Percentiles rank a stretch among this genome's conserved stretches.
Evolutionary conservation across 2,329 filamentous ascomycete species (phyloP).

Genomic region (Phyllachora maydis): DNA sequence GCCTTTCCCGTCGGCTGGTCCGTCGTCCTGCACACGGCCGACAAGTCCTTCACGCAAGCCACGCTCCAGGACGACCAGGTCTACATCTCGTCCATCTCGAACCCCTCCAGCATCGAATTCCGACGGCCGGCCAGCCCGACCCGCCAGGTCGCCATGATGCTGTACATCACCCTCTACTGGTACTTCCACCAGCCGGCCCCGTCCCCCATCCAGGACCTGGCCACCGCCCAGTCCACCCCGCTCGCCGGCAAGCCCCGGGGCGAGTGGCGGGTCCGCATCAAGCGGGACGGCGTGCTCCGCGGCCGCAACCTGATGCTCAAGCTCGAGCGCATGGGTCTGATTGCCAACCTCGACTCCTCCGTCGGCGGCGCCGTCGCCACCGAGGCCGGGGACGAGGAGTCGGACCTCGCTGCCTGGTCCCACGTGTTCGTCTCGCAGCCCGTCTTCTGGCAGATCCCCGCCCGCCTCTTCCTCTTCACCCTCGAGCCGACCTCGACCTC

Average conservation of each 20-base stretch:
- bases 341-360: conserved; percentile 53
- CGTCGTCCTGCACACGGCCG: conserved; percentile 58
- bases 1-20: conserved; percentile 79
- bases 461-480: conserved; percentile 73
- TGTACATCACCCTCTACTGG: conserved; percentile 90
- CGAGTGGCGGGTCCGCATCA: conserved; percentile 74
- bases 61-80: conserved; percentile 63
- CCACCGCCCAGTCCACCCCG: conserved; percentile 44
- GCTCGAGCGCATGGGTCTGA: conserved; percentile 80
- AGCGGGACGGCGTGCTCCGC: conserved; percentile 71
- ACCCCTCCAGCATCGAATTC: conserved; percentile 61
- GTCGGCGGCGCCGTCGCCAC: too few relatives aligned
- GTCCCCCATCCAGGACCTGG: conserved; percentile 36
- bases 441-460: conserved; percentile 84
- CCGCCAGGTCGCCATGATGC: conserved; percentile 85
- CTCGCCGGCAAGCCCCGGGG: conserved; percentile 52
- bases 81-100: conserved; percentile 83
- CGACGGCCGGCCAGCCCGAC: conserved; percentile 64
- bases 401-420: conserved; percentile 45
- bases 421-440: conserved; percentile 64
- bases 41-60: conserved; percentile 43
- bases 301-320: conserved; percentile 70
- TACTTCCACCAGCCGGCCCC: conserved; percentile 85
- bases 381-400: conserved; percentile 38
- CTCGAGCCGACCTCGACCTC: conserved; percentile 36